These are phyloP conservation scores for Ogataea neopini DNA, from an alignment of 805 yeast genomes.

Conservation along the genomic window DNA sequence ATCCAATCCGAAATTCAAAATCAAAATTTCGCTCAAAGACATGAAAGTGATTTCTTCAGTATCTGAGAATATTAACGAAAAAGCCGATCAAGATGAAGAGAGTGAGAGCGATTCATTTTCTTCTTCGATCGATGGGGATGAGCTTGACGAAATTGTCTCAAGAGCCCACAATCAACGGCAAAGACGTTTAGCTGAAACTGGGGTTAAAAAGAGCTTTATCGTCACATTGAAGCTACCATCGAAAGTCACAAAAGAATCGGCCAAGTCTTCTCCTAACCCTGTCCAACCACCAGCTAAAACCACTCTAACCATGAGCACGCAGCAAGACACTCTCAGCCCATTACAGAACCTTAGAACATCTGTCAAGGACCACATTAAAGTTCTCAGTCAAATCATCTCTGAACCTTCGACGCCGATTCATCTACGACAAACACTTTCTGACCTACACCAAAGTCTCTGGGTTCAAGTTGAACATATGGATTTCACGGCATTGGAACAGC, in stretches of 20 bases:
- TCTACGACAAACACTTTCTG: constrained; percentile 9
- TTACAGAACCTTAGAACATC: constrained; percentile 5
- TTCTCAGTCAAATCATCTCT: constrained; percentile 9
- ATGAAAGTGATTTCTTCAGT: constrained; percentile 2
- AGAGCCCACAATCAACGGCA: constrained; percentile 15
- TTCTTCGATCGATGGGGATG: constrained; percentile 11
- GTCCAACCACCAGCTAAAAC: neutral
- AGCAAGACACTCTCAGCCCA: neutral
- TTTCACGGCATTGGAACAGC: constrained; percentile 10
- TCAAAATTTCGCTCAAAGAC: constrained; percentile 14
- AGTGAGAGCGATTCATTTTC: constrained; percentile 13
- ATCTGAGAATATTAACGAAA: neutral
- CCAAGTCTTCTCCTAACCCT: neutral
- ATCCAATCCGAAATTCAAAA: constrained; percentile 6
- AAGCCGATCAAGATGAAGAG: neutral
- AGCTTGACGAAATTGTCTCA: constrained; percentile 19
- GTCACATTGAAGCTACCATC: constrained; percentile 17
- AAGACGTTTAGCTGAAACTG: neutral
- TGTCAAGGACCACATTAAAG: constrained; percentile 9
- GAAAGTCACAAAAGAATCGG: neutral
- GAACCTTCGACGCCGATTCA: constrained; percentile 16
- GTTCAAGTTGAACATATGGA: constrained; percentile 14
- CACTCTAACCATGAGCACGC: neutral
- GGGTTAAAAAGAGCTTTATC: neutral
- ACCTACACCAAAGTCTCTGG: constrained; percentile 14